Evolutionary conservation across 2,329 filamentous ascomycete genomes (phyloP).

Genomic region (Calonectria pseudoreteaudii): DNA sequence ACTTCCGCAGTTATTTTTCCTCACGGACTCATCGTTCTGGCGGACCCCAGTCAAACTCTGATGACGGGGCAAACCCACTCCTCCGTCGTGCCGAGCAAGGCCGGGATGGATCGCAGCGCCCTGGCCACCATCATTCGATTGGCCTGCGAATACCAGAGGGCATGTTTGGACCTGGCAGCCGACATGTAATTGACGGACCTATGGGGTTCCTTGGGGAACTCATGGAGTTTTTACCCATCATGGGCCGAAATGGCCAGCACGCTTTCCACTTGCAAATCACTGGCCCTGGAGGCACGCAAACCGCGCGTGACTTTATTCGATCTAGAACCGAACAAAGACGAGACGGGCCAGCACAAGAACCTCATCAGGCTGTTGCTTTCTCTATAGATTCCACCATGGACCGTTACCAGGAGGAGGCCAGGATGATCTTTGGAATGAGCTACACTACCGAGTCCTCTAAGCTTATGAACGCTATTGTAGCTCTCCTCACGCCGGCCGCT

Average conservation of each 20-base stretch:
- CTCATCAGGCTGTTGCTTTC: conserved; percentile 82
- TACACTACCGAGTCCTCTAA: conserved; percentile 75
- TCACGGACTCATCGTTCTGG: conserved; percentile 65
- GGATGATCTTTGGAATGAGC: conserved; percentile 81
- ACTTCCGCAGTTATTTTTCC: conserved; percentile 64
- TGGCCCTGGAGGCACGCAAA: conserved; percentile 59
- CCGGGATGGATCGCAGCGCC: conserved; percentile 61
- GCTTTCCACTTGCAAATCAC: conserved; percentile 72
- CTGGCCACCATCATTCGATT: conserved; percentile 63
- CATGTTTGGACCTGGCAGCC: conserved; percentile 54
- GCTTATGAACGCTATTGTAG: conserved; percentile 77
- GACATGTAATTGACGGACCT: conserved; percentile 59
- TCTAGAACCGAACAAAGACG: conserved; percentile 61
- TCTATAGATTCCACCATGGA: conserved; percentile 75
- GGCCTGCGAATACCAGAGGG: conserved; percentile 62
- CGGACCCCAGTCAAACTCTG: conserved; percentile 67
- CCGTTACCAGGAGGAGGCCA: conserved; percentile 91
- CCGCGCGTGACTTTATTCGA: conserved; percentile 64
- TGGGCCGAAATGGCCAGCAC: conserved; percentile 59
- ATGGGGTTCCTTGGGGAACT: conserved; percentile 68
- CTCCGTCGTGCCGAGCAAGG: conserved; percentile 71
- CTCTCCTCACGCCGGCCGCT: conserved; percentile 83
- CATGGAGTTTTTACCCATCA: conserved; percentile 64
- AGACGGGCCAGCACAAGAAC: conserved; percentile 65
- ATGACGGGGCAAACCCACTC: conserved; percentile 89